phyloP scores from a whole-genome alignment of 805 yeast species.

The Candida methanosorbosa region DNA sequence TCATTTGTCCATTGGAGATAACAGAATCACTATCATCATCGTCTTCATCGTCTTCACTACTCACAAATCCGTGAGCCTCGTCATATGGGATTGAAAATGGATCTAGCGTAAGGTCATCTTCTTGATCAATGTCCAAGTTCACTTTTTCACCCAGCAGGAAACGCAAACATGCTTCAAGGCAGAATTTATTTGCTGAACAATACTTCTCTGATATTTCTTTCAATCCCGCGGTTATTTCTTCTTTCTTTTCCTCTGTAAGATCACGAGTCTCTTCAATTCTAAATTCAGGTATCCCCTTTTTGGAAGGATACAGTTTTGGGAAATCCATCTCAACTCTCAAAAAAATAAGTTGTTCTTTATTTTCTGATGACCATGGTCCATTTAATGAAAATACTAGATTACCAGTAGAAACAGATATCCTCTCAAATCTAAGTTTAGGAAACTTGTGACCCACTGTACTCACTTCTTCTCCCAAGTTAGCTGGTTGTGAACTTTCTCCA shows the following conservation, averaged over 20 bases:
- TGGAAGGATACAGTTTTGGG: constrained; percentile 65
- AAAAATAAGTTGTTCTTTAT: constrained; percentile 46
- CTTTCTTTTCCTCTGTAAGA: constrained; percentile 36
- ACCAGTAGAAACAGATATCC: constrained; percentile 83
- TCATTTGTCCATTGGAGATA: constrained; percentile 9
- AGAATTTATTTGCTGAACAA: constrained; percentile 50
- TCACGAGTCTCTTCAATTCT: constrained; percentile 76
- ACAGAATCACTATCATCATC: constrained; percentile 13
- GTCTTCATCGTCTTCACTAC: constrained; percentile 20
- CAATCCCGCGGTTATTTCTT: constrained; percentile 43
- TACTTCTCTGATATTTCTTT: constrained; percentile 48
- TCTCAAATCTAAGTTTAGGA: constrained; percentile 79
- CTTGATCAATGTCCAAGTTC: constrained; percentile 29
- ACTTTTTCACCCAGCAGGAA: constrained; percentile 75
- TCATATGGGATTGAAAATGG: constrained; percentile 20
- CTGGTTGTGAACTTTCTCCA: constrained; percentile 27
- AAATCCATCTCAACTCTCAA: constrained; percentile 62
- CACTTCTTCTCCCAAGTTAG: constrained; percentile 86
- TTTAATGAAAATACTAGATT: constrained; percentile 64
- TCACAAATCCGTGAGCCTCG: constrained; percentile 28
- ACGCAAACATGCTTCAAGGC: constrained; percentile 74
- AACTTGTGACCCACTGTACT: constrained; percentile 81
- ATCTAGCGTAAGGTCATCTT: constrained; percentile 17
- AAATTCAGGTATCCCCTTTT: constrained; percentile 40
- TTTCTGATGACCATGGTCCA: constrained; percentile 59